Conservation (phyloP, 2,329 filamentous ascomycete genomes). For the Ascochyta pisi region DNA sequence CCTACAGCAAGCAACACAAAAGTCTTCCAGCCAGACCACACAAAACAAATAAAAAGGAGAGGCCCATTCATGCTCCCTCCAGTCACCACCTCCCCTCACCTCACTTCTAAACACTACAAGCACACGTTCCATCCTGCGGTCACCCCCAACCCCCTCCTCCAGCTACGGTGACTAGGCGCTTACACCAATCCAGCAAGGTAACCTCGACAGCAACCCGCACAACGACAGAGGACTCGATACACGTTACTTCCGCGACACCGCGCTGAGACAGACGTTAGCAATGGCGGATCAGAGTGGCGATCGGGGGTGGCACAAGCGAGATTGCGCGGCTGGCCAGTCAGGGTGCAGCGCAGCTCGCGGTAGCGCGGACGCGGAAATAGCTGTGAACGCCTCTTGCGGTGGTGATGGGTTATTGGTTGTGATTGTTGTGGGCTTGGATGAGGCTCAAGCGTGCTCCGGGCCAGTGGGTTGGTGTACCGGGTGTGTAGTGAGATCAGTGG, state of each 20-base stretch:
- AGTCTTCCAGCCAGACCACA: too few species aligned
- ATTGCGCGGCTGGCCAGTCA: conserved; percentile 12
- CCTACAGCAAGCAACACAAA: too few species aligned
- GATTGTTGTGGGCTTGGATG: neutral
- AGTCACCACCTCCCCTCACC: too few species aligned
- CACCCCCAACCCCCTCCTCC: too few species aligned
- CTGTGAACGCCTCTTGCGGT: conserved; percentile 9
- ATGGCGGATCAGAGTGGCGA: conserved; percentile 4
- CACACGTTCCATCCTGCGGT: too few species aligned
- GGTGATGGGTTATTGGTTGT: conserved; percentile 6
- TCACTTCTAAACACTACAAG: too few species aligned
- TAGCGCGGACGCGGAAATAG: conserved; percentile 1
- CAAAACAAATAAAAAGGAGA: too few species aligned
- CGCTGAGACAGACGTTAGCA: conserved; percentile 10
- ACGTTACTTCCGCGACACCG: conserved; percentile 4
- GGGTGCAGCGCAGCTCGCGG: neutral
- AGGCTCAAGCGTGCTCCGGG: conserved; percentile 11
- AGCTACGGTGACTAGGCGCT: too few species aligned
- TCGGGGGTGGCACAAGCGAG: conserved; percentile 9
- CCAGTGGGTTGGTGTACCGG: conserved; percentile 3
- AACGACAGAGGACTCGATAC: neutral
- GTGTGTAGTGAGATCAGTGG: neutral
- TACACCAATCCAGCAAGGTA: too few species aligned
- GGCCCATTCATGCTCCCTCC: too few species aligned
- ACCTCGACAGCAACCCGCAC: neutral